A percentile compares a stretch with the other conserved stretches of the same genome.
Conservation (phyloP, 2,329 filamentous ascomycete genomes). For the Endoconidiophora polonica region DNA sequence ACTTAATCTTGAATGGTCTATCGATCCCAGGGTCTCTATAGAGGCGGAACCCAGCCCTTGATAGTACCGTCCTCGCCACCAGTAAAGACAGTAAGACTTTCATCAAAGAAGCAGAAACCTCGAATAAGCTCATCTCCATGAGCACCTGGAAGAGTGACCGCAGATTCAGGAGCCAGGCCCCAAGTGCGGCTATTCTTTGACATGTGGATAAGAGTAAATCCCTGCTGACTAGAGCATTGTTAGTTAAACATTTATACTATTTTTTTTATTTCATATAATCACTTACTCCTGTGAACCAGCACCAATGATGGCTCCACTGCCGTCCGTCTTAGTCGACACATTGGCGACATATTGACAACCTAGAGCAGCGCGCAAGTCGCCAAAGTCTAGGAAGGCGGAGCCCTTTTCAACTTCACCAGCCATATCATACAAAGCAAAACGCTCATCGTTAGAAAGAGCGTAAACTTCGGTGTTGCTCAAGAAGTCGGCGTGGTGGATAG, state of each 20-base stretch:
- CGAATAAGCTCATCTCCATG: slow-evolving; percentile 49
- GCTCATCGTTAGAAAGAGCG: slow-evolving; percentile 63
- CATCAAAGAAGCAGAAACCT: slow-evolving; percentile 46
- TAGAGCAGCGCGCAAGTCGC: slow-evolving; percentile 50
- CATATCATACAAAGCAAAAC: slow-evolving; percentile 54
- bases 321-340: slow-evolving; percentile 42
- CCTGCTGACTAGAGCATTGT: slow-evolving; percentile 28
- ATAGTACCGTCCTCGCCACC: slow-evolving; percentile 41
- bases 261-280: not conserved
- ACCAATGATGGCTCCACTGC: slow-evolving; percentile 42
- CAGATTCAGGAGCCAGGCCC: slow-evolving; percentile 36
- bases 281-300: slow-evolving; percentile 51
- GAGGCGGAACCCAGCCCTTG: slow-evolving; percentile 33
- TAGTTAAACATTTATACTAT: not conserved
- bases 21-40: slow-evolving; percentile 13
- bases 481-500: slow-evolving; percentile 60
- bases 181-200: slow-evolving; percentile 32
- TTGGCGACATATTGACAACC: slow-evolving; percentile 60
- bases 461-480: slow-evolving; percentile 48
- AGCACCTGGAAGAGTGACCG: slow-evolving; percentile 42
- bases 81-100: slow-evolving; percentile 40
- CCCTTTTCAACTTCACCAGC: slow-evolving; percentile 46
- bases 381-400: slow-evolving; percentile 39
- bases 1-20: not conserved
- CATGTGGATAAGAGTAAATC: slow-evolving; percentile 45